Evolutionary conservation across 1,139 yeast species (phyloP), one percentile per base, ranked within the genome.

Genomic region (Taiozyma sp.): DNA sequence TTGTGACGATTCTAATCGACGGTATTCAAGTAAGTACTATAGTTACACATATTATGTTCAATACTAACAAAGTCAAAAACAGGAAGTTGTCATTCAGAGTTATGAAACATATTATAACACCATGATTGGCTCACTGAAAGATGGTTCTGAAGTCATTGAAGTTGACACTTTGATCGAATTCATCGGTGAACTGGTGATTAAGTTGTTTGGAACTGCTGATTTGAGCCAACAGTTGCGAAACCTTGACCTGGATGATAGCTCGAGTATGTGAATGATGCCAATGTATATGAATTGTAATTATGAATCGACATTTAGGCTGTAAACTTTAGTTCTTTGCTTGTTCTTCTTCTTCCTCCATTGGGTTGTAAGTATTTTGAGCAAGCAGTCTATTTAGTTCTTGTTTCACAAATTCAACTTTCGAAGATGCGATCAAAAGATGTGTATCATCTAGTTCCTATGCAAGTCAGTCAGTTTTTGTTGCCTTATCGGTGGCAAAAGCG

Each of bases 401-500:
- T 62, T 90, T 91, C 50, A 93, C 84, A 62, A 75, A 83, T 39
- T 81, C 84, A 5, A 91, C 87, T 68, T 84, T 85, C 44, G 79
- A 79, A 40, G 85, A 85, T 56, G 88, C 93, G 32, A 93, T 85
- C 53, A 93, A 72, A 30, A 93, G 68, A 67, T 93, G 97, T 1
- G 95, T 87, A 43, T 91, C 97, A 64, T 93, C 98, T 46, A 93
- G 75, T 61, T 91, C 98, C 67, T 81, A 75, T 44, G 69, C n/a
- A 30, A 44, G 6, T n/a, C 21, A 40, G 28, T 13, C 5, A 19
- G 10, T 14, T 6, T 22, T 9, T 24, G 19, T n/a, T 13, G 3
- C 13, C 30, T 5, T 24, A 7, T 7, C n/a, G 28, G n/a, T 39
- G 14, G n/a, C 8, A 30, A 30, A 37, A 43, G 30, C 55, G 44